Conservation (phyloP, 148 eudicot genomes). For the Rheum nobile region DNA sequence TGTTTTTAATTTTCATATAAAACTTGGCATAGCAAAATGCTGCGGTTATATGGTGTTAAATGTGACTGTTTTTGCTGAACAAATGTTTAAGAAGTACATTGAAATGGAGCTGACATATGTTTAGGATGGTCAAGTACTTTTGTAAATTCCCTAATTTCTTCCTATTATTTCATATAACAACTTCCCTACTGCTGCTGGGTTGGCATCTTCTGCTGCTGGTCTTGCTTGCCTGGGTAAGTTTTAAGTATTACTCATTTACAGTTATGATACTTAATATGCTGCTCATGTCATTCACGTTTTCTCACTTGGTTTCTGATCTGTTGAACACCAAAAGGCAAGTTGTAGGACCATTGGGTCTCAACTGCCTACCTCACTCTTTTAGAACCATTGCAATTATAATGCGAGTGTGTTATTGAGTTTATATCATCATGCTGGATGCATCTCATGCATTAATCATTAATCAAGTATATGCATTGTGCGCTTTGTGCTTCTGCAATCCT, state of each 20-base stretch:
- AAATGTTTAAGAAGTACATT: too few relatives aligned
- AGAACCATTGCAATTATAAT: not conserved
- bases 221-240: conserved; percentile 88
- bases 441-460: too few relatives aligned
- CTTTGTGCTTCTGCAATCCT: not conserved
- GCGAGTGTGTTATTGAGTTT: not conserved
- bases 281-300: not conserved
- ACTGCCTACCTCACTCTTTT: not conserved
- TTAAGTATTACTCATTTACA: not conserved
- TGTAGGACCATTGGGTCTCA: not conserved
- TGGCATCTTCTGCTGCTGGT: conserved; percentile 99
- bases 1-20: not conserved
- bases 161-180: conserved; percentile 87
- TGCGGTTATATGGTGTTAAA: too few relatives aligned
- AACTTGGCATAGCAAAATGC: too few relatives aligned
- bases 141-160: too few relatives aligned
- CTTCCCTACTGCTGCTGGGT: conserved; percentile 98
- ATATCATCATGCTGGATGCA: not conserved
- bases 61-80: too few relatives aligned
- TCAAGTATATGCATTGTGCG: not conserved
- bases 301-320: not conserved
- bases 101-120: too few relatives aligned
- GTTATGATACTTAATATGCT: not conserved
- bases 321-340: too few relatives aligned
- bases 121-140: too few relatives aligned